Evolutionary conservation across 805 yeast genomes (phyloP).

Genomic region (Sporopachydermia lactativora): DNA sequence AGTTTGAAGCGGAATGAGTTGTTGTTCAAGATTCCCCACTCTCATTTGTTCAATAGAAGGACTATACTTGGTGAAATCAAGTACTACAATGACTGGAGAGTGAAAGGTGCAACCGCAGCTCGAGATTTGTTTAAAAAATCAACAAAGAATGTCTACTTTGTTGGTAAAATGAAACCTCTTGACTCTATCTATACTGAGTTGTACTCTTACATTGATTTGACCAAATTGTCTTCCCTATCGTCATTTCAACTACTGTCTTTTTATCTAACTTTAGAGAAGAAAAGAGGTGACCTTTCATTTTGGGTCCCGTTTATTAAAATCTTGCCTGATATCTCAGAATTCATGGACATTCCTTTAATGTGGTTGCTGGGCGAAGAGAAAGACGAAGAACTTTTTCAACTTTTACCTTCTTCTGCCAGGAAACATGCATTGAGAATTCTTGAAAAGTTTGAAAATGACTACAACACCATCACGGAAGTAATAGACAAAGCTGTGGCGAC

Average conservation of each 20-base stretch:
- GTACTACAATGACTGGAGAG: slow-evolving; percentile 4
- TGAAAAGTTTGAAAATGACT: slow-evolving; percentile 6
- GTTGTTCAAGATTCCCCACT: slow-evolving; percentile 42
- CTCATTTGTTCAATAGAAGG: slow-evolving; percentile 42
- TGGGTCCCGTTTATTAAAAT: slow-evolving; percentile 60
- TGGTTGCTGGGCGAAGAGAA: slow-evolving; percentile 33
- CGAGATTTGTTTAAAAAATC: slow-evolving; percentile 6
- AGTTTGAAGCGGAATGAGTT: slow-evolving; percentile 26
- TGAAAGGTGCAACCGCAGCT: background rate
- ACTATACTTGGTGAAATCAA: slow-evolving; percentile 26
- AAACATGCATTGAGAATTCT: slow-evolving; percentile 10
- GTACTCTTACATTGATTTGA: slow-evolving; percentile 19
- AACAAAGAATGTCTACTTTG: background rate
- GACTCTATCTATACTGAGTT: slow-evolving; percentile 11
- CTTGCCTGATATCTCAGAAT: slow-evolving; percentile 44
- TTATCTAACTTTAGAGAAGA: slow-evolving; percentile 31
- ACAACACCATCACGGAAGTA: background rate
- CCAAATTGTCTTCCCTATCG: slow-evolving; percentile 27
- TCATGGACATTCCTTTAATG: slow-evolving; percentile 42
- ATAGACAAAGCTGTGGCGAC: background rate
- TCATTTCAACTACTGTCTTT: slow-evolving; percentile 49
- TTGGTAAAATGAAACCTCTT: too few relatives aligned
- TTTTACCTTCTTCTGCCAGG: too few relatives aligned
- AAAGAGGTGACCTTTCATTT: slow-evolving; percentile 27
- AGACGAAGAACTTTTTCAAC: slow-evolving; percentile 2